Evolutionary conservation across 2,329 filamentous ascomycete genomes (phyloP).

Genomic region (Monosporascus sp.): DNA sequence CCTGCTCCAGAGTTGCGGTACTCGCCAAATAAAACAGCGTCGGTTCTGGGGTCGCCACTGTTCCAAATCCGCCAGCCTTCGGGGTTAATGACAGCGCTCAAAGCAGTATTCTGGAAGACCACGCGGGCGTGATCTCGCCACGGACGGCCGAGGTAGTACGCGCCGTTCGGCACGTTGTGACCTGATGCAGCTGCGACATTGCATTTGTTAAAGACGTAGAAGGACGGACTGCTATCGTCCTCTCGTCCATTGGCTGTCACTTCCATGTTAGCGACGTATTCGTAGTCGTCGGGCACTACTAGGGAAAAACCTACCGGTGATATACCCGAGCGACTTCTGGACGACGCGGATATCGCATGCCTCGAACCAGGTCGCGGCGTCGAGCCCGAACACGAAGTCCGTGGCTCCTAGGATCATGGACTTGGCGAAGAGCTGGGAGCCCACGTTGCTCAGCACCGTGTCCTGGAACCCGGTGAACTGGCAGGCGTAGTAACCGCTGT

Average conservation of each 20-base stretch:
- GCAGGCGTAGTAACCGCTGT: conserved; percentile 41
- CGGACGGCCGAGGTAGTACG: conserved; percentile 42
- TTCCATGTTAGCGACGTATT: not conserved
- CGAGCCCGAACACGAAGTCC: conserved; percentile 43
- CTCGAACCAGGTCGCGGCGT: conserved; percentile 37
- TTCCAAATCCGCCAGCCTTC: conserved; percentile 55
- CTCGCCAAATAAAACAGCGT: conserved; percentile 51
- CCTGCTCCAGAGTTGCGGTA: conserved; percentile 54
- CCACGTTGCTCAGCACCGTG: conserved; percentile 38
- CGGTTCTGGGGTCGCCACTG: conserved; percentile 37
- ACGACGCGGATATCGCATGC: conserved; percentile 33
- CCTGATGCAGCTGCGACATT: conserved; percentile 32
- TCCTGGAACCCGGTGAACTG: conserved; percentile 42
- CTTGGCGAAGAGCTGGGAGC: conserved; percentile 41
- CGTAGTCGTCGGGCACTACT: not conserved
- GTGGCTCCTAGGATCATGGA: conserved; percentile 41
- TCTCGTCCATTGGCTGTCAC: conserved; percentile 34
- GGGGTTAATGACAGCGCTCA: conserved; percentile 51
- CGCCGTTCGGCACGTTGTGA: conserved; percentile 28
- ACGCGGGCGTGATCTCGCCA: conserved; percentile 42
- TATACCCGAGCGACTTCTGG: conserved; percentile 26
- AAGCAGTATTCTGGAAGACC: conserved; percentile 39
- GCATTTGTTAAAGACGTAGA: conserved; percentile 40
- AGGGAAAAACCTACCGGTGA: conserved; percentile 31
- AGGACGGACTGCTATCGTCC: conserved; percentile 25